phyloP scores from a whole-genome alignment of 345 rosid species.

The Bruguiera parviflora region DNA sequence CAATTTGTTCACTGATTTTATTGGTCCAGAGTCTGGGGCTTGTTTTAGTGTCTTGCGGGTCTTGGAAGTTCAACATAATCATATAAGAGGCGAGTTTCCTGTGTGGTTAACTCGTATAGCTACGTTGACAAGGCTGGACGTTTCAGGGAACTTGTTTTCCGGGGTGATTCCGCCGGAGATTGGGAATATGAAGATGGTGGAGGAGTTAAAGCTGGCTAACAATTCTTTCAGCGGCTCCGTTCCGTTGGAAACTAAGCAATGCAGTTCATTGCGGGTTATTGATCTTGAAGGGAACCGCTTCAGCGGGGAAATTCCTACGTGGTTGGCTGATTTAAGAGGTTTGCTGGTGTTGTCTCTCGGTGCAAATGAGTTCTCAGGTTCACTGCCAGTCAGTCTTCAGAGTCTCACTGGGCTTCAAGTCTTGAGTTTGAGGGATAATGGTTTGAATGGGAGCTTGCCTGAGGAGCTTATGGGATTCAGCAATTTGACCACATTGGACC shows the following conservation, averaged over 20 bases:
- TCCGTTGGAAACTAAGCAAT: slow-evolving; percentile 63
- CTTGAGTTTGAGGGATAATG: slow-evolving; percentile 50
- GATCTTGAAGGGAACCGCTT: slow-evolving; percentile 69
- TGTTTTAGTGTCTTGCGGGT: slow-evolving; percentile 56
- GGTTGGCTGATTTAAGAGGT: slow-evolving; percentile 50
- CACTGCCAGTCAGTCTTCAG: slow-evolving; percentile 48
- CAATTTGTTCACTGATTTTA: slow-evolving; percentile 49
- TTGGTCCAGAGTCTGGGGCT: slow-evolving; percentile 37
- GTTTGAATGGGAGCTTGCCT: slow-evolving; percentile 61
- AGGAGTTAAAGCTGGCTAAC: slow-evolving; percentile 61
- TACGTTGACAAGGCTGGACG: slow-evolving; percentile 49
- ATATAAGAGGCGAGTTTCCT: slow-evolving; percentile 57
- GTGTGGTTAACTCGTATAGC: slow-evolving; percentile 50
- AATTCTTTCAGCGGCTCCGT: slow-evolving; percentile 61
- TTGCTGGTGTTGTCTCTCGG: slow-evolving; percentile 60
- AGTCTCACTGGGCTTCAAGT: slow-evolving; percentile 48
- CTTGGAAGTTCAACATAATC: slow-evolving; percentile 61
- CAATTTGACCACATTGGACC: slow-evolving; percentile 63
- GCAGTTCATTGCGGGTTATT: slow-evolving; percentile 51
- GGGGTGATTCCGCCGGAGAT: slow-evolving; percentile 60
- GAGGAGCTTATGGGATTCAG: slow-evolving; percentile 51
- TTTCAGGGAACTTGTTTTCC: slow-evolving; percentile 66
- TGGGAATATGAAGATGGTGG: slow-evolving; percentile 50
- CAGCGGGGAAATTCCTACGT: slow-evolving; percentile 59
- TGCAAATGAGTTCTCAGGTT: slow-evolving; percentile 63